A percentile compares a stretch with the other conserved stretches of the same genome.
These are phyloP conservation scores for Bruguiera hainesii DNA, from an alignment of 441 rosid genomes.

Conservation along the genomic window DNA sequence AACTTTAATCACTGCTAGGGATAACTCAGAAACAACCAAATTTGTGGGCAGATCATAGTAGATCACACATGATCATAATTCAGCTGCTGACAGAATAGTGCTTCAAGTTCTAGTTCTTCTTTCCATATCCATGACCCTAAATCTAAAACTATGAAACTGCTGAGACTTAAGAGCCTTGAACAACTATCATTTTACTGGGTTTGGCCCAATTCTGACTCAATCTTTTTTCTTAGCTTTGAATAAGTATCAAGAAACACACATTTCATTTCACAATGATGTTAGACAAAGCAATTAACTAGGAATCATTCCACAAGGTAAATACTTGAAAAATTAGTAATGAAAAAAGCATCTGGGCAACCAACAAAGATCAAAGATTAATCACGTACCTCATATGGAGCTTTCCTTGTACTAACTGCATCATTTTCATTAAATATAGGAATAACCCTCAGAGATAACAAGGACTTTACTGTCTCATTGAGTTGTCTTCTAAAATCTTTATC, in stretches of 20 bases:
- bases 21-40: too few relatives aligned
- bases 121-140: background rate
- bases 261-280: slow-evolving; percentile 9
- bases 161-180: too few relatives aligned
- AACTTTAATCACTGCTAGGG: background rate
- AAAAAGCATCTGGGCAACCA: background rate
- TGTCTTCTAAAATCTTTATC: slow-evolving; percentile 78
- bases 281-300: background rate
- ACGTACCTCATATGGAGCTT: slow-evolving; percentile 92
- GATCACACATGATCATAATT: background rate
- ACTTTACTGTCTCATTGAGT: slow-evolving; percentile 69
- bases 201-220: background rate
- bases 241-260: background rate
- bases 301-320: too few relatives aligned
- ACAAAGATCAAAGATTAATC: slow-evolving; percentile 14
- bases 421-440: slow-evolving; percentile 96
- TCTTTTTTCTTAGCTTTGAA: background rate
- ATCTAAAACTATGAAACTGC: background rate
- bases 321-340: too few relatives aligned
- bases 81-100: background rate
- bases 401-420: slow-evolving; percentile 96
- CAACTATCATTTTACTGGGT: background rate
- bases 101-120: background rate
- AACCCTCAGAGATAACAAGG: slow-evolving; percentile 64
- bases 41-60: too few relatives aligned